Percentiles rank a stretch among this genome's conserved stretches.
These are phyloP conservation scores for Aspergillus heteromorphus DNA, from an alignment of 495 filamentous ascomycete genomes.

Conservation along the genomic window DNA sequence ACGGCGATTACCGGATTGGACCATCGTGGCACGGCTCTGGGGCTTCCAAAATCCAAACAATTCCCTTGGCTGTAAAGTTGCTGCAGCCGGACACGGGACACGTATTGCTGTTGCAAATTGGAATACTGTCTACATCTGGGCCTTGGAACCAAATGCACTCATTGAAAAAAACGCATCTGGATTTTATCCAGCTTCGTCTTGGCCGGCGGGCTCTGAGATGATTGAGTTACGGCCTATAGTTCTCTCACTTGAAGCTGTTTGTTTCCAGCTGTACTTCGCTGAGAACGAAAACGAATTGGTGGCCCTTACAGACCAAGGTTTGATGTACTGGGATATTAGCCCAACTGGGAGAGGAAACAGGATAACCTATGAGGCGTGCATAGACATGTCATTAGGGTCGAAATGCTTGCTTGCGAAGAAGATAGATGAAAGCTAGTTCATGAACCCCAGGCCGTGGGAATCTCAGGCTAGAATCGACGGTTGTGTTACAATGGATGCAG, in stretches of 20 bases:
- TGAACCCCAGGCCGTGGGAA: background rate
- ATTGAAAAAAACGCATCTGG: constrained; percentile 19
- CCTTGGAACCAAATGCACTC: constrained; percentile 34
- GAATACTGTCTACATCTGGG: constrained; percentile 43
- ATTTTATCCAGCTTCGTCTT: constrained; percentile 29
- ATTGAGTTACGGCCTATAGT: constrained; percentile 31
- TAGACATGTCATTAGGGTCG: background rate
- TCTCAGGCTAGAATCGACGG: no score
- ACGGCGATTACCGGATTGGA: constrained; percentile 32
- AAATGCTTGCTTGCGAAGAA: background rate
- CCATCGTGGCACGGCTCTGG: constrained; percentile 34
- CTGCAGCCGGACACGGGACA: constrained; percentile 32
- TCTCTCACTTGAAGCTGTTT: constrained; percentile 36
- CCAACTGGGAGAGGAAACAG: constrained; percentile 13
- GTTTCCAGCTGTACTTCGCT: constrained; percentile 34
- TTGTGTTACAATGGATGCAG: no score
- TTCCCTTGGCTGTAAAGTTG: constrained; percentile 39
- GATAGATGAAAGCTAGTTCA: background rate
- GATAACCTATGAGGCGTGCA: background rate
- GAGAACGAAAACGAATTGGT: constrained; percentile 37
- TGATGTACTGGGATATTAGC: constrained; percentile 36
- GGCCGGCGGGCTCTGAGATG: constrained; percentile 12
- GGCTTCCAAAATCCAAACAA: constrained; percentile 32
- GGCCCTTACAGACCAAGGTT: constrained; percentile 42
- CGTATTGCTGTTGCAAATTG: constrained; percentile 43